phyloP scores from a whole-genome alignment of 2,329 filamentous ascomycete species.

The Epicoccum nigrum region DNA sequence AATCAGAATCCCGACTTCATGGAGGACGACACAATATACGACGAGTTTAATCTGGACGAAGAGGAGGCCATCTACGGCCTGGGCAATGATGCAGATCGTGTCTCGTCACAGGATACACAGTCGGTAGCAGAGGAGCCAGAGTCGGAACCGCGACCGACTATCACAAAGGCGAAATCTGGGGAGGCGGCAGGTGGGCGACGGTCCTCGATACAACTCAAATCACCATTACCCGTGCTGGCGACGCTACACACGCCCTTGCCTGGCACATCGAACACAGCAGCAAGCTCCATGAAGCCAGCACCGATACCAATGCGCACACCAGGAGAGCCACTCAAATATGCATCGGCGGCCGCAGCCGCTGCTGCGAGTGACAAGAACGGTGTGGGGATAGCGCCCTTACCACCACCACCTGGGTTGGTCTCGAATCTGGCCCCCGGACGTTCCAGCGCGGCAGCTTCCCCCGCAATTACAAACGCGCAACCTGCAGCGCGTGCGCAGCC shows the following conservation, averaged over 20 bases:
- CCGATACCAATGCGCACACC: conserved; percentile 81
- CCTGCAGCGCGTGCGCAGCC: conserved; percentile 48
- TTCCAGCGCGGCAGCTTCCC: conserved; percentile 64
- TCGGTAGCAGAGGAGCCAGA: conserved; percentile 89
- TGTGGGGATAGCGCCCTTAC: conserved; percentile 90
- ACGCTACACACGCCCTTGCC: conserved; percentile 80
- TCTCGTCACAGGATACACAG: conserved; percentile 94
- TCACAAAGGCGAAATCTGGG: conserved; percentile 62
- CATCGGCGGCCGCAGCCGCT: conserved; percentile 91
- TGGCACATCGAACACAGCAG: conserved; percentile 64
- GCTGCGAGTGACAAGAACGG: conserved; percentile 87
- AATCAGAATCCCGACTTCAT: conserved; percentile 88
- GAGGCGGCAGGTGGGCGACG: conserved; percentile 69
- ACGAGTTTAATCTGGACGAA: conserved; percentile 89
- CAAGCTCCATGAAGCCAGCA: conserved; percentile 86
- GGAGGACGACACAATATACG: conserved; percentile 94
- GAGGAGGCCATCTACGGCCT: conserved; percentile 90
- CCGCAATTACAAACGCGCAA: conserved; percentile 49
- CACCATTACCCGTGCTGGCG: conserved; percentile 88
- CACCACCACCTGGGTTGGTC: conserved; percentile 76
- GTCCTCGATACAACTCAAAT: conserved; percentile 90
- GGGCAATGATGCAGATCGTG: conserved; percentile 77
- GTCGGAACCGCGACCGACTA: conserved; percentile 55
- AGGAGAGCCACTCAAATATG: conserved; percentile 93
- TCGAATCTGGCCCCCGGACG: conserved; percentile 31